Conservation (phyloP, 2,329 filamentous ascomycete genomes). For the Penicillium sp. region DNA sequence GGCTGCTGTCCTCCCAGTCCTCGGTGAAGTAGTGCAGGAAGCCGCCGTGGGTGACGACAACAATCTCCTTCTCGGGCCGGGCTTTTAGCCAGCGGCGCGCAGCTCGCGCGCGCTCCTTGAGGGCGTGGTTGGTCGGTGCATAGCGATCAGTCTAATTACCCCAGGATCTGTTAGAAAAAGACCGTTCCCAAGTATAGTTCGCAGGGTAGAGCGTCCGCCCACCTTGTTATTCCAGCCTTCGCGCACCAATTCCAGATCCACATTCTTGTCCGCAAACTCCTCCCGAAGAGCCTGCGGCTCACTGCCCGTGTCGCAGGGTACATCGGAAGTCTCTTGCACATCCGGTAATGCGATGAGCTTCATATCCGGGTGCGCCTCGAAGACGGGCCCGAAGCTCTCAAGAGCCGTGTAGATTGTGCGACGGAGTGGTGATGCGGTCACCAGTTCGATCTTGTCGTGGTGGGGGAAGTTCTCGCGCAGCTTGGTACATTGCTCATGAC, state of each 20-base stretch:
- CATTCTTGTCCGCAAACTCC: slow-evolving; percentile 60
- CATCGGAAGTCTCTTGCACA: slow-evolving; percentile 72
- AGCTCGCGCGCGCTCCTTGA: slow-evolving; percentile 60
- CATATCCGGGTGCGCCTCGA: slow-evolving; percentile 45
- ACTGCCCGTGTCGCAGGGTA: slow-evolving; percentile 74
- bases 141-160: slow-evolving; percentile 41
- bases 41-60: slow-evolving; percentile 77
- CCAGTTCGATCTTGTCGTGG: slow-evolving; percentile 63
- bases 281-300: slow-evolving; percentile 52
- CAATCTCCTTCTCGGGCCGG: slow-evolving; percentile 62
- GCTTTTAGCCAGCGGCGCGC: slow-evolving; percentile 58
- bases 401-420: slow-evolving; percentile 78
- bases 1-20: slow-evolving; percentile 65
- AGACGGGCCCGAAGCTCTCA: slow-evolving; percentile 61
- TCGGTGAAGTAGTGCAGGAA: slow-evolving; percentile 82
- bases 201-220: neutral
- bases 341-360: slow-evolving; percentile 67
- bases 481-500: slow-evolving; percentile 67
- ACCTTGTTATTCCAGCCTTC: slow-evolving; percentile 72
- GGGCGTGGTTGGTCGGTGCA: slow-evolving; percentile 48
- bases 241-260: slow-evolving; percentile 62
- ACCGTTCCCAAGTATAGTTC: neutral
- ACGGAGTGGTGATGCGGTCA: slow-evolving; percentile 75
- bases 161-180: neutral
- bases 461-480: slow-evolving; percentile 64